These are phyloP conservation scores for Pogostemon cablin DNA, from an alignment of 257 asterid genomes.

Conservation along the genomic window DNA sequence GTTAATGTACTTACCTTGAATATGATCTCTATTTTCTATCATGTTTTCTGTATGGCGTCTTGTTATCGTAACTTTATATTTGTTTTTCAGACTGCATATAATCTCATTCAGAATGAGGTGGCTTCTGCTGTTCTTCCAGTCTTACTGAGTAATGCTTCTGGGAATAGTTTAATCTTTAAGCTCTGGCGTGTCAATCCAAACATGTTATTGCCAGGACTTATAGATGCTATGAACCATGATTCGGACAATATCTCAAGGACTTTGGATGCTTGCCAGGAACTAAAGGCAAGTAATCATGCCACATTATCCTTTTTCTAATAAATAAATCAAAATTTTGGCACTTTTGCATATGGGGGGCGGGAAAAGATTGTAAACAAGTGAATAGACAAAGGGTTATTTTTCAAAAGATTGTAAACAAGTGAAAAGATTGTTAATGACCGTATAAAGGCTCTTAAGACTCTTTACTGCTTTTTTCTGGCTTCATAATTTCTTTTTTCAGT, in stretches of 20 bases:
- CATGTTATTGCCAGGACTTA: constrained; percentile 76
- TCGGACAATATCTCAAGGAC: constrained; percentile 57
- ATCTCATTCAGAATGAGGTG: constrained; percentile 82
- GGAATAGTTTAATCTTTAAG: constrained; percentile 50
- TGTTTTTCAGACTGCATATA: constrained; percentile 80
- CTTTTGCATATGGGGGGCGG: background rate
- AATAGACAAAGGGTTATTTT: background rate
- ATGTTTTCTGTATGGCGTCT: constrained; percentile 13
- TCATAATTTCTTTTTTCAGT: constrained; percentile 4
- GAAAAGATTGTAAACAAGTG: too few relatives aligned
- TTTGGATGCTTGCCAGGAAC: constrained; percentile 82
- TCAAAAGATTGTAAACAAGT: background rate
- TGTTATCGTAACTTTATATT: constrained; percentile 31
- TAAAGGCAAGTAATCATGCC: constrained; percentile 57
- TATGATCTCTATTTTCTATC: constrained; percentile 15
- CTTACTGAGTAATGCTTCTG: constrained; percentile 53
- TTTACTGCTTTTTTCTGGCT: constrained; percentile 9
- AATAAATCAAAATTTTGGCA: background rate
- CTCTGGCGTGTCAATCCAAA: constrained; percentile 77
- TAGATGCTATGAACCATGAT: constrained; percentile 68
- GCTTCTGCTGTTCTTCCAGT: constrained; percentile 64
- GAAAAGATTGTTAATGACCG: background rate
- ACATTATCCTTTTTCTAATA: background rate
- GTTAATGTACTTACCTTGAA: constrained; percentile 57
- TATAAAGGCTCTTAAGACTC: background rate